Evolutionary conservation across 2,329 filamentous ascomycete genomes (phyloP).

Genomic region (Apiospora pterosperma): DNA sequence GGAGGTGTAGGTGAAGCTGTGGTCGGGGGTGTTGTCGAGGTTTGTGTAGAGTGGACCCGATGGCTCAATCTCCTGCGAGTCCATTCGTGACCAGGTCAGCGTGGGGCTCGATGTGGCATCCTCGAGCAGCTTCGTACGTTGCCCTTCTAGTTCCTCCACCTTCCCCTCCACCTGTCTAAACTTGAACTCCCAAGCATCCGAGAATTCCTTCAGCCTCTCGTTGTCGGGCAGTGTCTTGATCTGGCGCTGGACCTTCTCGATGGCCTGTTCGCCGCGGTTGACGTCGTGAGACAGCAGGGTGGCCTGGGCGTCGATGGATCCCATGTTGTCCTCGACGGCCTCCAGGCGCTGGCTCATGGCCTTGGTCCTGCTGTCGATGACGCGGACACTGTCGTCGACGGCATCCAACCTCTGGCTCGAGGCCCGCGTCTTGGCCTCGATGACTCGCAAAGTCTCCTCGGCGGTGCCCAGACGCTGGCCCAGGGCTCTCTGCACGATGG

Average conservation of each 20-base stretch:
- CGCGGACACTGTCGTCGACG: constrained; percentile 22
- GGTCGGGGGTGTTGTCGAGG: constrained; percentile 4
- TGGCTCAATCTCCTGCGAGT: constrained; percentile 21
- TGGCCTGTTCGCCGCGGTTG: constrained; percentile 17
- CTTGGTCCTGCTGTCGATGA: constrained; percentile 20
- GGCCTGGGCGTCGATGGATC: constrained; percentile 20
- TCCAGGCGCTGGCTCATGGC: constrained; percentile 20
- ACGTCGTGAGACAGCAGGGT: constrained; percentile 23
- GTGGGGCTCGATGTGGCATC: constrained; percentile 11
- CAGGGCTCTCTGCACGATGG: constrained; percentile 17
- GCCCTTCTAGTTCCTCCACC: constrained; percentile 17
- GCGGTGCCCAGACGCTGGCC: constrained; percentile 18
- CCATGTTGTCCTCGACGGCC: constrained; percentile 22
- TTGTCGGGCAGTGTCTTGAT: constrained; percentile 21
- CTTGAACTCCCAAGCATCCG: constrained; percentile 19
- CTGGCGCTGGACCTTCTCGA: constrained; percentile 21
- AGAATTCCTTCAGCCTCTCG: constrained; percentile 19
- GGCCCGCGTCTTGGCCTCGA: constrained; percentile 18
- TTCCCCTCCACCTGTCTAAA: constrained; percentile 20
- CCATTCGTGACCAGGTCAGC: constrained; percentile 20
- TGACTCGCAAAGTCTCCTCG: constrained; percentile 14
- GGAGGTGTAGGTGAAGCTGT: constrained; percentile 4
- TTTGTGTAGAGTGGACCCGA: constrained; percentile 12
- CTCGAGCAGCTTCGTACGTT: constrained; percentile 12
- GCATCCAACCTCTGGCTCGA: constrained; percentile 20